Evolutionary conservation across 2,329 filamentous ascomycete genomes (phyloP).

Genomic region (Waltergamsia citrina): DNA sequence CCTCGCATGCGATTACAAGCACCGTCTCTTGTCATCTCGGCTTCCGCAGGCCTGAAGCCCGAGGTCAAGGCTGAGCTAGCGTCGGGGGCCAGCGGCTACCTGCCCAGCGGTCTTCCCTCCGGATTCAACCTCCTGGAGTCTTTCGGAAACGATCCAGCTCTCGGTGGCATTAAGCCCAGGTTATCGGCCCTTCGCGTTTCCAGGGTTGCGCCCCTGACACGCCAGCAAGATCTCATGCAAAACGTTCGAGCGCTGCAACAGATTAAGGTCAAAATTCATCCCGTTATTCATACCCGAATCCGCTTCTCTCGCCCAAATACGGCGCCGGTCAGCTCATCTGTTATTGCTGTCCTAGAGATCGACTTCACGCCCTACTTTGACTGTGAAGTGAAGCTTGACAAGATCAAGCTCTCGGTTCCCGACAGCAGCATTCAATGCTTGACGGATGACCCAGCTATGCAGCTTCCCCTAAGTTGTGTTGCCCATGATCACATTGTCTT

Average conservation of each 20-base stretch:
- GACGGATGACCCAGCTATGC: conserved; percentile 34
- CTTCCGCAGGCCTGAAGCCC: conserved; percentile 50
- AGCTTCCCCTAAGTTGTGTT: conserved; percentile 51
- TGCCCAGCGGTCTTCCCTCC: conserved; percentile 58
- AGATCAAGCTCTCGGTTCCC: conserved; percentile 45
- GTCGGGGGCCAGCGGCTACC: conserved; percentile 44
- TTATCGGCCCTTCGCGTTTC: conserved; percentile 68
- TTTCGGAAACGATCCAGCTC: conserved; percentile 55
- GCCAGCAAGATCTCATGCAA: conserved; percentile 49
- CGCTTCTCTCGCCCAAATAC: conserved; percentile 58
- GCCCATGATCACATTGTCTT: conserved; percentile 69
- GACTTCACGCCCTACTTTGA: conserved; percentile 65
- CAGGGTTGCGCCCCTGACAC: conserved; percentile 59
- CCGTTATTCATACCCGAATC: conserved; percentile 63
- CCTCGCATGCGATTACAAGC: conserved; percentile 57
- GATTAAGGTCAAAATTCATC: conserved; percentile 54
- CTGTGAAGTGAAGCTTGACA: conserved; percentile 53
- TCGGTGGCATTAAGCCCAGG: conserved; percentile 52
- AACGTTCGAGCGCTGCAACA: conserved; percentile 56
- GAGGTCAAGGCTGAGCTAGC: conserved; percentile 18
- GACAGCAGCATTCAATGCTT: conserved; percentile 52
- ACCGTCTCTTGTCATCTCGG: conserved; percentile 56
- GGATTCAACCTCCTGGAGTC: conserved; percentile 71
- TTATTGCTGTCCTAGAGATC: conserved; percentile 63
- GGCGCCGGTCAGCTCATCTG: conserved; percentile 45